These are phyloP conservation scores for Ballota nigra DNA, from an alignment of 257 asterid species.

Conservation along the genomic window DNA sequence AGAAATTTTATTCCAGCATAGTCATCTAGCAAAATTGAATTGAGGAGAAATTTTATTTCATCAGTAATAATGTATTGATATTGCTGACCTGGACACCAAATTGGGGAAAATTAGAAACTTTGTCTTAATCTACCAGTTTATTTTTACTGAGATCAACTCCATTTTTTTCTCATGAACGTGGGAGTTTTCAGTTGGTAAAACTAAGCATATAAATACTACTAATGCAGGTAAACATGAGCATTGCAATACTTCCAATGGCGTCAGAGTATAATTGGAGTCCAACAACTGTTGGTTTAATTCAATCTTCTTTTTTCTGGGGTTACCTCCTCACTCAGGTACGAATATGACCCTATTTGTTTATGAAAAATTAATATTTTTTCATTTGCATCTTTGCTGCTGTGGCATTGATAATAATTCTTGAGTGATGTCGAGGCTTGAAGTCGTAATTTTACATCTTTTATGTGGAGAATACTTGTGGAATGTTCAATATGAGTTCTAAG, in stretches of 20 bases:
- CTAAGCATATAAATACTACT: conserved; percentile 24
- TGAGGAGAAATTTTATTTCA: not conserved
- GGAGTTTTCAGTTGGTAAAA: too few species aligned
- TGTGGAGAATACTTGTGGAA: not conserved
- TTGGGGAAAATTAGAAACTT: not conserved
- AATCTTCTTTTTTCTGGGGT: conserved; percentile 93
- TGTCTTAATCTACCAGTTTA: not conserved
- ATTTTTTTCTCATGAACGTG: too few species aligned
- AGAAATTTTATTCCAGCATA: not conserved
- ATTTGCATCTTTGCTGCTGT: conserved; percentile 1
- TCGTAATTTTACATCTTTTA: not conserved
- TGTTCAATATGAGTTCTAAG: not conserved
- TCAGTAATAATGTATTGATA: not conserved
- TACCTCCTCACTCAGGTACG: conserved; percentile 92
- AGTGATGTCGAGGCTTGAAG: conserved; percentile 2
- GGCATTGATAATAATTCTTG: not conserved
- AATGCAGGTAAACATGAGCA: conserved; percentile 97
- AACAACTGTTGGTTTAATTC: conserved; percentile 83
- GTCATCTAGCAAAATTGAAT: not conserved
- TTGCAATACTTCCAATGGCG: conserved; percentile 94
- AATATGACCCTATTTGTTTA: conserved; percentile 1
- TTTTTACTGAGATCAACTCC: too few species aligned
- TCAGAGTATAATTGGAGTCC: conserved; percentile 78
- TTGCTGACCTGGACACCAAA: not conserved
- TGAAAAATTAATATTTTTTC: not conserved